Base-by-base conservation (phyloP, 257 asterid genomes). In the Jasminum sambac region DNA sequence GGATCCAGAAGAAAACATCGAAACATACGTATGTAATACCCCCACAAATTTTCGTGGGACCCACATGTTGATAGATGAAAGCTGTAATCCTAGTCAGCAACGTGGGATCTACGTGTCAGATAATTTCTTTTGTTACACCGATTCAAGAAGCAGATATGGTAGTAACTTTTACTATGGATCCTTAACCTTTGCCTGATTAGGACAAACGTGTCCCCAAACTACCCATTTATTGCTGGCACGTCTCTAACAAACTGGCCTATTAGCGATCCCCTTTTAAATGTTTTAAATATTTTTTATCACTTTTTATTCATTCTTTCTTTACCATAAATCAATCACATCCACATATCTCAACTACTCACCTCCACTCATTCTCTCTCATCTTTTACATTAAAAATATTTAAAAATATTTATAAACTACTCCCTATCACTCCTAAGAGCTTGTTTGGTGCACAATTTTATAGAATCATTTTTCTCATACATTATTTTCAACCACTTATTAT, bases 61-160 rank as follows among this genome's bases (percentile, higher is more conserved):
- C 80, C 73, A 30, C 0, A 30, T 76, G 34, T 52, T 55, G 73
- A 66, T 74, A 72, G 79, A 25, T 46, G 21, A 25, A 25, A 61
- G 72, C 78, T 43, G 70, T 63, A 63, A 23, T 72, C 84, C 79
- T 7, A 79, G 69, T 84, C 83, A 82, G 86, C 82, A 59, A 72
- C 78, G 81, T 84, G 79, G 79, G 63, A 81, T 74, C 86, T 65
- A 84, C 90, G 87, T 89, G 89, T 82, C 82, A 8, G 11, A 26
- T 2, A 62, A 70, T 68, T 6, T 0, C 1, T 50, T 19, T 55
- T 23, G 26, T n/a, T 68, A 80, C 82, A 78, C 78, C 61, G 78
- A 80, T 71, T 39, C 74, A 62, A n/a, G n/a, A 6, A 38, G 43
- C 78, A 57, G 58, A 23, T 52, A 17, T 25, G 38, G 36, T 34